A percentile compares a stretch with the other conserved stretches of the same genome.
phyloP scores from a whole-genome alignment of 1,139 yeast species.

The Ogataea hybrid region DNA sequence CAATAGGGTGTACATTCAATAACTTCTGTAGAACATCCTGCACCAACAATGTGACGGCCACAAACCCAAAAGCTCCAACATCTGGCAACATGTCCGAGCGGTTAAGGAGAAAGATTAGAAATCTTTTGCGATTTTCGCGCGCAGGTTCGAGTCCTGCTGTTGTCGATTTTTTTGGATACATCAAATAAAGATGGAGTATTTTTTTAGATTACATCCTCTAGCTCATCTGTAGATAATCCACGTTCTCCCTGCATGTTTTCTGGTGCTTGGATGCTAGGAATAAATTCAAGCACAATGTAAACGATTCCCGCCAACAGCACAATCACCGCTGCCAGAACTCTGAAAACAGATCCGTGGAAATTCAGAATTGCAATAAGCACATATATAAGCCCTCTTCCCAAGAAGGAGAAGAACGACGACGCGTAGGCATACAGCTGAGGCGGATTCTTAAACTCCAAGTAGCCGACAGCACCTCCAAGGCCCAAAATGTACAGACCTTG shows the following conservation, averaged over 20 bases:
- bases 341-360: constrained; percentile 55
- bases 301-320: constrained; percentile 58
- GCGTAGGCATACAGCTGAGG: constrained; percentile 69
- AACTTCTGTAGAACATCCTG: no score
- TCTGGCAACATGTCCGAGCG: constrained; percentile 38
- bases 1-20: no score
- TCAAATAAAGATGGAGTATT: neutral
- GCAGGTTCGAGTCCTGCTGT: constrained; percentile 42
- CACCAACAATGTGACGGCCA: neutral
- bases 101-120: constrained; percentile 42
- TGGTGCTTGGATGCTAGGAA: constrained; percentile 71
- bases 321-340: constrained; percentile 53
- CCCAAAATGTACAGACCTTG: constrained; percentile 55
- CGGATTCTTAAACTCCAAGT: constrained; percentile 64
- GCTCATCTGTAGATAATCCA: constrained; percentile 43
- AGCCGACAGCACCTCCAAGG: constrained; percentile 55
- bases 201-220: constrained; percentile 30
- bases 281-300: constrained; percentile 61
- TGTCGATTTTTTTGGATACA: constrained; percentile 27
- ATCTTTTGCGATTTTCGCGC: constrained; percentile 42
- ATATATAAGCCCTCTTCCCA: constrained; percentile 80
- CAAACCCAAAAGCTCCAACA: neutral
- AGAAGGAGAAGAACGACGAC: constrained; percentile 77
- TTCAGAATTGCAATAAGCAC: constrained; percentile 64
- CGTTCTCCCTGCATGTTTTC: constrained; percentile 62